Base-by-base conservation (phyloP, 768 basidiomycete species). In the Suillus sp. region DNA sequence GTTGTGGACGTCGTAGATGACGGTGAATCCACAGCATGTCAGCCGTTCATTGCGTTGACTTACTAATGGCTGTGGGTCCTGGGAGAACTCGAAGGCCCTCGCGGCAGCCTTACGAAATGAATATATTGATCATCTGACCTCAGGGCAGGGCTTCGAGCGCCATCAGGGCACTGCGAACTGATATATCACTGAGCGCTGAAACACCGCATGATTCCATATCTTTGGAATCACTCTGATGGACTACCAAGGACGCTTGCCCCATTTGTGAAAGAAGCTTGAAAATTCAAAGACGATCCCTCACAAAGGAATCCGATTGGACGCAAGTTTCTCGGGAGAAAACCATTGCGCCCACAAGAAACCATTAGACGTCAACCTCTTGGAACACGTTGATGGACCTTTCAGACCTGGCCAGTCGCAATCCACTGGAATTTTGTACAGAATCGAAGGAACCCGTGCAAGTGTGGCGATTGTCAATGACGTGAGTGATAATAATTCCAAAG, bases 81-180 rank as follows among this genome's bases (percentile, higher is more conserved):
- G 54, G n/a, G 35, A 37, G 16, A 50, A 50, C 27, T 50, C 14
- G 14, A 50, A 4, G 16, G 18, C 30, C 48, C 48, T 50, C 48
- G 48, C 30, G 48, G 48, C 48, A 50, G 48, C 48, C 48, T 50
- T 50, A 50, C 48, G 27, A 50, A 30, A 50, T 30, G 8, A 27
- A 16, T 14, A 16, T 25, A 48, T 48, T 48, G 47, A 48, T 48
- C 47, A 48, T 48, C 13, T 27, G 48, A 48, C 11, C 45, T 10
- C 43, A 22, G 43, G 43, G 10, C 11, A n/a, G n/a, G n/a, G n/a
- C n/a, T n/a, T n/a, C n/a, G n/a, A n/a, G n/a, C 37, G 18, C 6
- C 40, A 40, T 7, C 16, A 50, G 27, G 48, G 27, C 27, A 50
- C 27, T 30, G 48, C 16, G 8, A 27, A 25, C 14, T 48, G 14